Evolutionary conservation across 345 rosid species (phyloP).

Genomic region (Bruguiera parviflora): DNA sequence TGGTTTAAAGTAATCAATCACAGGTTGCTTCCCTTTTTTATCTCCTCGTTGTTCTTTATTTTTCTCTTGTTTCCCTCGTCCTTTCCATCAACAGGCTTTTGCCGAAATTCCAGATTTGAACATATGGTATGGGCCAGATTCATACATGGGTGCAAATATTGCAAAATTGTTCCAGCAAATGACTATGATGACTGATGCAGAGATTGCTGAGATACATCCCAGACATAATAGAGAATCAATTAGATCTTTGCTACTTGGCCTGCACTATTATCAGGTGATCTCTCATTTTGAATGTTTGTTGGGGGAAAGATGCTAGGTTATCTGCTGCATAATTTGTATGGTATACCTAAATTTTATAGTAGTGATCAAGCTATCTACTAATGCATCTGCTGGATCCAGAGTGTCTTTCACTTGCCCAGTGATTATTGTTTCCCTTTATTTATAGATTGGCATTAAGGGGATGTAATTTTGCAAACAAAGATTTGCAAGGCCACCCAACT

Average conservation of each 20-base stretch:
- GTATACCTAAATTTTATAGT: not conserved
- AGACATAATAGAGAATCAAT: slow-evolving; percentile 62
- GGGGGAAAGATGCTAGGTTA: not conserved
- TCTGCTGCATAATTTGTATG: not conserved
- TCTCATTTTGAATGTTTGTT: not conserved
- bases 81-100: slow-evolving; percentile 55
- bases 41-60: not conserved
- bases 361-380: too few species aligned
- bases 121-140: slow-evolving; percentile 93
- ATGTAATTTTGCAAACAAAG: too few species aligned
- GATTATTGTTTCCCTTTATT: not conserved
- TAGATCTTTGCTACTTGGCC: slow-evolving; percentile 56
- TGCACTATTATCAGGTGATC: slow-evolving; percentile 76
- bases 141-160: slow-evolving; percentile 98
- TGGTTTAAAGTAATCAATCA: not conserved
- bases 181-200: slow-evolving; percentile 85
- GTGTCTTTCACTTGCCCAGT: not conserved
- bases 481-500: too few species aligned
- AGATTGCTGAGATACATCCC: slow-evolving; percentile 72
- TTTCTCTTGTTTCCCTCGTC: slow-evolving; percentile 3
- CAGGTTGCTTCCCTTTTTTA: not conserved
- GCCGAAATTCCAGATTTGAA: slow-evolving; percentile 72
- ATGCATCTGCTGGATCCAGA: not conserved
- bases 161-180: slow-evolving; percentile 79
- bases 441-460: too few species aligned